These are phyloP conservation scores for Quercus gilva DNA, from an alignment of 306 rosid species.

Conservation along the genomic window DNA sequence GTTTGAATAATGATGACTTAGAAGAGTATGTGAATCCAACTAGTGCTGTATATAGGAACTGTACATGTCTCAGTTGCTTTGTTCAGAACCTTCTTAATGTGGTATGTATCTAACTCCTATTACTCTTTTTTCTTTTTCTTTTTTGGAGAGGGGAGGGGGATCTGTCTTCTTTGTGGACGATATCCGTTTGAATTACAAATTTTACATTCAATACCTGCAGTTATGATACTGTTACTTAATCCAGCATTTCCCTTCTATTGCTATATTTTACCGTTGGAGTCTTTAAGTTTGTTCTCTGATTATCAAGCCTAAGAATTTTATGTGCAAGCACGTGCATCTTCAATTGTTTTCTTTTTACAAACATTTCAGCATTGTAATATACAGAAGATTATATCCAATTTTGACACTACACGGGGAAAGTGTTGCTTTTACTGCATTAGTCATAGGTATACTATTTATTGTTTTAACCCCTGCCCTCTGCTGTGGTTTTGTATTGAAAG, in stretches of 20 bases:
- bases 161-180: not conserved
- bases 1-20: constrained; percentile 58
- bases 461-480: not conserved
- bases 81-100: constrained; percentile 60
- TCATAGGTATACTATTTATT: not conserved
- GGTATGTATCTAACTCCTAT: constrained; percentile 43
- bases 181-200: not conserved
- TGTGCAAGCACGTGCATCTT: constrained; percentile 11
- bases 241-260: not conserved
- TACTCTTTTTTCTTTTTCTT: not conserved
- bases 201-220: not conserved
- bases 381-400: not conserved
- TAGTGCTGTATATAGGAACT: constrained; percentile 70
- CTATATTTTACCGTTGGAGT: constrained; percentile 4
- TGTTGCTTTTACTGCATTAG: not conserved
- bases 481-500: constrained; percentile 3
- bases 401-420: not conserved
- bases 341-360: not conserved
- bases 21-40: constrained; percentile 90
- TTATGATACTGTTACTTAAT: not conserved
- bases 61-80: constrained; percentile 75
- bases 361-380: not conserved
- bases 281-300: not conserved
- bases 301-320: constrained; percentile 7
- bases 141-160: not conserved